Evolutionary conservation across 148 eudicot genomes (phyloP).

Genomic region (Heliamphora exappendiculata): DNA sequence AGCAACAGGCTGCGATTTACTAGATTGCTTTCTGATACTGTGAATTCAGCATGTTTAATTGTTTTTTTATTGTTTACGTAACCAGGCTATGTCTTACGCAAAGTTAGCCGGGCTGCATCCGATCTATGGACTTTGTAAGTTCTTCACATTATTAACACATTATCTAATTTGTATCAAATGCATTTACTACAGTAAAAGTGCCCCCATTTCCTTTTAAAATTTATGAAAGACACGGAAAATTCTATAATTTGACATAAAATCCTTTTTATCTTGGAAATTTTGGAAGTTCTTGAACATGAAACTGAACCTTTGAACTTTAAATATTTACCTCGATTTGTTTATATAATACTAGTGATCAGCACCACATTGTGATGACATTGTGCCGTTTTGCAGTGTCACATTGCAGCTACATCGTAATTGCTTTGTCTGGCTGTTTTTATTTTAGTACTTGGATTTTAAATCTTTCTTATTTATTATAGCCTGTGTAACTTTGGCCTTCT

Average conservation of each 20-base stretch:
- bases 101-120: conserved; percentile 97
- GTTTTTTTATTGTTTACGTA: conserved; percentile 20
- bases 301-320: neutral
- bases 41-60: neutral
- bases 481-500: conserved; percentile 11
- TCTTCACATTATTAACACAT: neutral
- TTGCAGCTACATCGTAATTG: neutral
- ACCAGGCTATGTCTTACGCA: conserved; percentile 96
- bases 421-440: neutral
- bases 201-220: neutral
- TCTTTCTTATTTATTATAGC: neutral
- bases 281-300: neutral
- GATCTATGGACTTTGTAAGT: conserved; percentile 98
- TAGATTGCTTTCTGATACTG: neutral
- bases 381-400: neutral
- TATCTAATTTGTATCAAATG: conserved; percentile 1
- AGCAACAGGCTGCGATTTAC: neutral
- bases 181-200: neutral
- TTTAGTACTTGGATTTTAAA: neutral
- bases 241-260: neutral
- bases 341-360: neutral
- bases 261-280: neutral
- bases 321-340: neutral
- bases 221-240: neutral
- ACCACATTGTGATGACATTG: neutral